Evolutionary conservation across 352 stramenopile genomes (phyloP), one percentile per base, ranked within the genome.

Genomic region (Phytopythium ostracodes): DNA sequence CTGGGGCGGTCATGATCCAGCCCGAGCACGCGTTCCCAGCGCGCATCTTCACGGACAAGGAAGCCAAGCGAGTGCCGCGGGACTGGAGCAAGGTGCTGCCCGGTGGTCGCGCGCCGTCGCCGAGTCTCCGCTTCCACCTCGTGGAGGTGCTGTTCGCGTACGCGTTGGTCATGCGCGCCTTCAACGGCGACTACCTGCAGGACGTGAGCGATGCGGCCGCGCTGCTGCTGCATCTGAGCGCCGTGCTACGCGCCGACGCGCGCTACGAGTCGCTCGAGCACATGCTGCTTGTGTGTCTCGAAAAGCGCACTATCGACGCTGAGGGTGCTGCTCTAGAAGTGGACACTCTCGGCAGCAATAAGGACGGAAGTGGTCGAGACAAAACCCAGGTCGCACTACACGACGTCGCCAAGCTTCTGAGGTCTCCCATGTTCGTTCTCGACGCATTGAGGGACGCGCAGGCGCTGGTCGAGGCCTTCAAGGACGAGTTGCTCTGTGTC

Each of bases 101-200:
- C 18, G 55, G 53, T 35, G 63, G 63, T 4, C 65, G 50, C 25
- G 33, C 67, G 3, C 75, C 76, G 9, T 82, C 83, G 42, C 74
- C 73, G 2, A 72, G 44, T 14, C 66, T 94, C 12, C 60, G 64
- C 24, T 88, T 77, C 50, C 77, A 94, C 64, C 54, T 92, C 46
- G 50, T 90, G 3, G 85, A 94, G 62, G 36, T 91, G 17, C 54
- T 92, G 8, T 89, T 89, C 43, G 74, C 79, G 2, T 94, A 94
- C 59, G 73, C 75, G 15, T 57, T 87, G n/a, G 71, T 88, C 9
- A 66, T 94, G 70, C 79, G 85, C 14, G 70, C 54, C 42, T 94
- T 88, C 70, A 94, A 94, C 25, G 85, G 85, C 22, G 85, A 94
- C 62, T 92, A 84, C 71, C 53, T 51, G 14, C 72, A 89, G 70